Base-by-base conservation (phyloP, 805 yeast genomes). In the Metschnikowia gruessii region DNA sequence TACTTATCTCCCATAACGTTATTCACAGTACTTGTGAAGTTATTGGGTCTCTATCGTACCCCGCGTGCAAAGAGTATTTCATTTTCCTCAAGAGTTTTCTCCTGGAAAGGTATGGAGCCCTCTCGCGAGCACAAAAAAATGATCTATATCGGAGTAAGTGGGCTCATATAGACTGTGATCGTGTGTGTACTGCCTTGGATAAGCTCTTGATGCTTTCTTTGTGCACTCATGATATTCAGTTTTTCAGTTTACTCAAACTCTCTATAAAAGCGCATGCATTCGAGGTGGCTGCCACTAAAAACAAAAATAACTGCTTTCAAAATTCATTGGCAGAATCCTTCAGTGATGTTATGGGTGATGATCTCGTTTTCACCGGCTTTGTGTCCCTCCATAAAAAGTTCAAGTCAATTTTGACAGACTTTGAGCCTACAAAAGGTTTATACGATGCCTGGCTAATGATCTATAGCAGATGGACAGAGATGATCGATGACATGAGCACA, bases 311-410 rank as follows among this genome's bases (percentile, higher is more conserved):
- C 9, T 55, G 56, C 21, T 51, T 48, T 16, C 49, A 48, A 2
- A 60, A 57, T 17, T 62, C 66, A 46, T 46, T 70, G 33, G 39
- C 50, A 8, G 60, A 57, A 2, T 60, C 69, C 0, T 69, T 72
- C 44, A 54, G 58, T 21, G 51, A 51, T 29, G 62, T 55, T 10
- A 39, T 54, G 38, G 51, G 76, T 6, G 90, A 83, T 50, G 77
- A 72, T 18, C 66, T 68, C 18, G 76, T 82, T 1, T 77, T 84
- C 34, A 81, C 87, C 0, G 91, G 94, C 24, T 74, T 82, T 17
- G 82, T 84, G 24, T 90, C 95, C 0, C 72, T 85, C 30, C 90
- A 86, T 57, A 85, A 85, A 59, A 77, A 81, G 48, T 64, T 85
- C 43, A 73, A 86, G 59, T 41, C 42, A n/a, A 45, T 56, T 9